A percentile compares a stretch with the other conserved stretches of the same genome.
Conservation (phyloP, 108 stramenopile species). For the Nitzschia sp. region DNA sequence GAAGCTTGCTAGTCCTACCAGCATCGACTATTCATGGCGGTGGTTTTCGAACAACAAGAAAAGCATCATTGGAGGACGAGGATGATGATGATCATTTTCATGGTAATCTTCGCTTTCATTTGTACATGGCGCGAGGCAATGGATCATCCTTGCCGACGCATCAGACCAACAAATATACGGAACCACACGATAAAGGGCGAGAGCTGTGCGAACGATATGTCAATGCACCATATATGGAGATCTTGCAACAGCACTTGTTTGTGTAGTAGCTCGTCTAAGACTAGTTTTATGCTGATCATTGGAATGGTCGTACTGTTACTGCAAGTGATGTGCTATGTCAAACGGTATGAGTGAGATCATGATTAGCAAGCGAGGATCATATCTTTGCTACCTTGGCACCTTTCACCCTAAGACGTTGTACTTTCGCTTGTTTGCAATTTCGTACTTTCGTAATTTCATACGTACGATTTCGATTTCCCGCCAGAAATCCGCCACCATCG, state of each 20-base stretch:
- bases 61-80: background rate
- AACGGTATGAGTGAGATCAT: too few relatives aligned
- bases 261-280: too few relatives aligned
- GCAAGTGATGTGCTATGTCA: too few relatives aligned
- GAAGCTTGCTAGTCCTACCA: conserved; percentile 60
- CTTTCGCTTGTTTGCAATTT: too few relatives aligned
- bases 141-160: conserved; percentile 12
- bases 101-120: conserved; percentile 62
- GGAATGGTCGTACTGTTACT: too few relatives aligned
- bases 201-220: conserved; percentile 10
- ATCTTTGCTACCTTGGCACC: too few relatives aligned
- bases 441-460: too few relatives aligned
- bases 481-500: too few relatives aligned
- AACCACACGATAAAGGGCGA: conserved; percentile 19
- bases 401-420: too few relatives aligned
- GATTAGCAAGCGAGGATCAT: too few relatives aligned
- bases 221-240: background rate
- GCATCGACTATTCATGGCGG: conserved; percentile 68
- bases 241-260: conserved; percentile 2
- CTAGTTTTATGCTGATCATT: too few relatives aligned
- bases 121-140: conserved; percentile 42
- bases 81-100: background rate
- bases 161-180: conserved; percentile 47
- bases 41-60: conserved; percentile 53
- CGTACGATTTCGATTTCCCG: too few relatives aligned